Base-by-base conservation (phyloP, 202 grass and related monocot genomes). In the Alloteropsis angusta region DNA sequence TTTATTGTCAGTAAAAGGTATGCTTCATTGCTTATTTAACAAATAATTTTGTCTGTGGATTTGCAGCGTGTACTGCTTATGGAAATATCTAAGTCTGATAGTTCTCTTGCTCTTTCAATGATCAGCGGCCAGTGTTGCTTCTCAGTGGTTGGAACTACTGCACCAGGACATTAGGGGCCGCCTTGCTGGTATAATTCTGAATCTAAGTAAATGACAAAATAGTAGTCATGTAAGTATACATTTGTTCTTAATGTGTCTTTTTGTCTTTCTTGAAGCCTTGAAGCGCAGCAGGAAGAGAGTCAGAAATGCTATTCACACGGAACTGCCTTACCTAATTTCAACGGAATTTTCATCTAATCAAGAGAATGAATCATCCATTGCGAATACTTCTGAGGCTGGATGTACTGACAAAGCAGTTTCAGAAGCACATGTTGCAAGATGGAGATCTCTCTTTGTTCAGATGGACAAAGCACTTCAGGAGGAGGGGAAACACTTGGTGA, bases 241-340 rank as follows among this genome's bases (percentile, higher is more conserved):
- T 30, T 30, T 30, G 28, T 30, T 30, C 64, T 52, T 35, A 26
- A 74, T 56, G 36, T 4, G 6, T 48, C 37, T 81, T 28, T 28
- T 37, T 47, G 25, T 72, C 61, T 68, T 82, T 53, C 52, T 83
- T 91, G 62, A 69, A 99, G 96, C 96, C 74, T 82, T 99, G 76
- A 89, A 89, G 84, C 89, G 92, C 52, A 99, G 96, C 70, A 86
- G 85, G 80, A 93, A 96, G 92, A 99, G 96, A 87, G 92, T 99
- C 39, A 93, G 84, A 81, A 99, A 99, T 79, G 96, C 87, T 37
- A 86, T 99, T 75, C 88, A 64, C 26, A 99, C 90, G 1, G 92
- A 99, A 88, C 66, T 99, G 44, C 96, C 96, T n/a, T 82, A 89
- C 92, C 71, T 99, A 26, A 71, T 96, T 76, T 96, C 92, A 44